A percentile compares a stretch with the other conserved stretches of the same genome.
Conservation (phyloP, 768 basidiomycete genomes). For the Podaxis sp. region DNA sequence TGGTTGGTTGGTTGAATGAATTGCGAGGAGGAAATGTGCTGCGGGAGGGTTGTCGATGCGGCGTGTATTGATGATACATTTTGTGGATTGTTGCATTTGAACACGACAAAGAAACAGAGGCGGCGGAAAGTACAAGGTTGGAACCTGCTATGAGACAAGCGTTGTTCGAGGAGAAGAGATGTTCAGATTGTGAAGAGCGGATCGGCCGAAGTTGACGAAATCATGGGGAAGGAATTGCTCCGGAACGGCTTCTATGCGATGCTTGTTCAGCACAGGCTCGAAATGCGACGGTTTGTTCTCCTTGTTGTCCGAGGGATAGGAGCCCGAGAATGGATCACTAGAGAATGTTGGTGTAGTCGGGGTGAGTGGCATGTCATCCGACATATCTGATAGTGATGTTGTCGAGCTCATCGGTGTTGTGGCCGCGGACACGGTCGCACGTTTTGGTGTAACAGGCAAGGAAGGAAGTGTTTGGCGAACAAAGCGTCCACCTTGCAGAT, state of each 20-base stretch:
- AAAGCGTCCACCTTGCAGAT: constrained; percentile 85
- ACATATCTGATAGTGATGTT: constrained; percentile 70
- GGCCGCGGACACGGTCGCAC: constrained; percentile 51
- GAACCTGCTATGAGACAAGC: constrained; percentile 56
- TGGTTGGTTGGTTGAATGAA: constrained; percentile 67
- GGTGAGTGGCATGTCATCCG: constrained; percentile 83
- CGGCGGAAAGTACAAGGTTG: constrained; percentile 38
- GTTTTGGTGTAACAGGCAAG: constrained; percentile 70
- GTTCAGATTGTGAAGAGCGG: constrained; percentile 77
- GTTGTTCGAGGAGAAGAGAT: constrained; percentile 60
- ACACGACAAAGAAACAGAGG: constrained; percentile 42
- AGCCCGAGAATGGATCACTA: constrained; percentile 53
- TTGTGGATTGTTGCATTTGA: constrained; percentile 61
- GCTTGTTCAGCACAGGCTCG: constrained; percentile 73
- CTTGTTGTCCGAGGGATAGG: constrained; percentile 69
- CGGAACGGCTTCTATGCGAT: constrained; percentile 62
- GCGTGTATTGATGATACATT: constrained; percentile 84
- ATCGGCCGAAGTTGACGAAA: constrained; percentile 76
- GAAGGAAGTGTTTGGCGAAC: constrained; percentile 43
- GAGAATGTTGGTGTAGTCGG: constrained; percentile 72
- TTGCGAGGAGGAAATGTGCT: constrained; percentile 62
- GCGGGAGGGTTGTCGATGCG: constrained; percentile 44
- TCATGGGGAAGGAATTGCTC: constrained; percentile 82
- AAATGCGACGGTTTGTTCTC: constrained; percentile 74
- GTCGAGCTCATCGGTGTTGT: constrained; percentile 77